Conservation (phyloP, 345 rosid species). For the Diplotaxis tenuifolia region DNA sequence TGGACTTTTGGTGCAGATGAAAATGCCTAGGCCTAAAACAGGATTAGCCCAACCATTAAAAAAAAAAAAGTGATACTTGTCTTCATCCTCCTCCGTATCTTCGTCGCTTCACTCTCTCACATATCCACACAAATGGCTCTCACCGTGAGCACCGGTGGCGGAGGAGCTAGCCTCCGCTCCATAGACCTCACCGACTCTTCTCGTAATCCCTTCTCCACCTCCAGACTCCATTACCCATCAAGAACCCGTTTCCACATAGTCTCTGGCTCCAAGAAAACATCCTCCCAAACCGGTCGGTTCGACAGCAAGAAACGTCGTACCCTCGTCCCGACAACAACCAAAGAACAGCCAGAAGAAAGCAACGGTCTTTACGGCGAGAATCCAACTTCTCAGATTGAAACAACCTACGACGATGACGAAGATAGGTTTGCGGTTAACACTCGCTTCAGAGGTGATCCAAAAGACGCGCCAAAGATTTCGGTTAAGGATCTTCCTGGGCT, state of each 20-base stretch:
- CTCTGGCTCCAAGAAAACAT: conserved; percentile 60
- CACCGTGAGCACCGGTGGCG: conserved; percentile 40
- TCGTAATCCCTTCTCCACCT: neutral
- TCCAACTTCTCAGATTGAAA: conserved; percentile 25
- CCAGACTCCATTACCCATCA: conserved; percentile 25
- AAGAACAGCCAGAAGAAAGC: conserved; percentile 25
- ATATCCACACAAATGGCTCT: conserved; percentile 49
- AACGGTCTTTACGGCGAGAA: conserved; percentile 19
- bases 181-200: conserved; percentile 25
- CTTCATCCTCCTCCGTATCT: conserved; percentile 16
- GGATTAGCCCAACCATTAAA: too few species aligned
- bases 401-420: conserved; percentile 35
- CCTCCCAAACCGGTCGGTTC: conserved; percentile 65
- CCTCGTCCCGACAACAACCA: conserved; percentile 42
- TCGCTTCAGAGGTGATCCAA: conserved; percentile 27
- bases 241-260: conserved; percentile 41
- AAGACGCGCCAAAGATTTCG: conserved; percentile 30
- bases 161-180: conserved; percentile 43
- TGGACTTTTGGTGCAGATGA: too few species aligned
- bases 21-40: too few species aligned
- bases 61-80: too few species aligned
- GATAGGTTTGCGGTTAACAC: conserved; percentile 35
- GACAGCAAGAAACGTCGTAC: conserved; percentile 61
- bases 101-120: conserved; percentile 22
- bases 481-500: conserved; percentile 65